Percentiles rank a stretch among this genome's conserved stretches.
Evolutionary conservation across 495 filamentous ascomycete species (phyloP).

Genomic region (Collariella sp.): DNA sequence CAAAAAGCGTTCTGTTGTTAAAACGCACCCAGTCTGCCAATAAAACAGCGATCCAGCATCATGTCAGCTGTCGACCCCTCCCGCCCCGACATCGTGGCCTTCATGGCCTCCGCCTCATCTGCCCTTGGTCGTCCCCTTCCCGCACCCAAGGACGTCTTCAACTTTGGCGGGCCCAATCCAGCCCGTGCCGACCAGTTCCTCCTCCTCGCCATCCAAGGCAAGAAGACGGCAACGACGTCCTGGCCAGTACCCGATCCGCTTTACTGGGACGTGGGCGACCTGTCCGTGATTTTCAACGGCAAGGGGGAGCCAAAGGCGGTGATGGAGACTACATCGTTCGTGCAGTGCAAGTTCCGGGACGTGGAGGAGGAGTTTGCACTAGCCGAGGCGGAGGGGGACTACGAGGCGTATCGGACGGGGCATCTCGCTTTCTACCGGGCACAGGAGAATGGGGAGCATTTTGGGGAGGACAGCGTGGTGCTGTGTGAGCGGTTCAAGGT

Average conservation of each 20-base stretch:
- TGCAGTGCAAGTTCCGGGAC: conserved; percentile 24
- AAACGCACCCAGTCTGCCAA: too few relatives aligned
- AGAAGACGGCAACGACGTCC: conserved; percentile 29
- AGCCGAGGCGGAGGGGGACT: conserved; percentile 27
- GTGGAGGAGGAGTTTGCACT: conserved; percentile 28
- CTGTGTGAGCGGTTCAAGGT: conserved; percentile 30
- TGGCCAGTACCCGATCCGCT: conserved; percentile 26
- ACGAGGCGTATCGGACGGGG: conserved; percentile 21
- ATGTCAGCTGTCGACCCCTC: conserved; percentile 38
- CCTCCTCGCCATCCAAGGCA: conserved; percentile 18
- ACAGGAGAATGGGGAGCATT: conserved; percentile 16
- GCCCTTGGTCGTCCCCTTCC: conserved; percentile 14
- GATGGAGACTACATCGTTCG: conserved; percentile 23
- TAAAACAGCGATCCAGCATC: conserved; percentile 34
- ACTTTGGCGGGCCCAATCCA: conserved; percentile 18
- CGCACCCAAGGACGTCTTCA: conserved; percentile 28
- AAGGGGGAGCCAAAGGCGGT: conserved; percentile 19
- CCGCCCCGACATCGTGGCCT: conserved; percentile 22
- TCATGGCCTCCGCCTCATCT: conserved; percentile 21
- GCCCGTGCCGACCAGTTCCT: conserved; percentile 14
- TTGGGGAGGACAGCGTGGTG: conserved; percentile 27
- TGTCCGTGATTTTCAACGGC: conserved; percentile 28
- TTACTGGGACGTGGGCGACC: conserved; percentile 26
- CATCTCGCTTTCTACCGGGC: conserved; percentile 21
- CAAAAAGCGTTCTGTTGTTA: too few relatives aligned